Base-by-base conservation (phyloP, 106 monocot species). In the Dioscorea zingiberensis region DNA sequence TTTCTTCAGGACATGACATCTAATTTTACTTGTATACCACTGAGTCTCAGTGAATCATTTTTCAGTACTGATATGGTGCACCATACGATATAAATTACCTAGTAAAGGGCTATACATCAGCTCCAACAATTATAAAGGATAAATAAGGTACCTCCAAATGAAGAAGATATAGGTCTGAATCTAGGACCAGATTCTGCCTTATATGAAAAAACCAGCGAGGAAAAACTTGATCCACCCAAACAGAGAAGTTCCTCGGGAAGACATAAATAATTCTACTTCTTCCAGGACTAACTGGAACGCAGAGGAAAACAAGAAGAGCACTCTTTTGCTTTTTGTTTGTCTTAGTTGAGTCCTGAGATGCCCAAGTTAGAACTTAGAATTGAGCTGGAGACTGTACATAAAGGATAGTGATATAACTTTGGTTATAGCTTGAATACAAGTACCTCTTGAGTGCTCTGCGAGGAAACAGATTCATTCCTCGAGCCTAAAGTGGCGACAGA, bases 131-230 rank as follows among this genome's bases (percentile, higher is more conserved):
- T n/a, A 23, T 21, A 66, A 58, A 44, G 47, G 26, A 59, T 17
- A 46, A 38, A 2, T 1, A 49, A 18, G 12, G 68, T 83, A 95
- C 95, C 95, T 85, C 83, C 18, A 87, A 19, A 77, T 95, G 85
- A 26, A 95, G 95, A 67, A 95, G 91, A 74, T 83, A 79, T 6
- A 85, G 66, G 69, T 95, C 95, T 19, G 95, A 95, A 85, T 95
- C 95, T 48, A 95, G 73, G 54, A 95, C 67, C 48, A 88, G 78
- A 70, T 95, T 95, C 55, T 83, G 76, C 24, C 72, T 74, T 9
- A 91, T 38, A 65, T 95, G 91, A 65, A 72, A 77, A 18, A 87
- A 71, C 95, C 95, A 95, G 66, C 91, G 66, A 15, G 91, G 95
- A 64, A 91, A 16, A 75, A 88, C 29, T 46, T 60, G 28, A 64